phyloP scores from a whole-genome alignment of 306 rosid species.

The Chamaecrista fasciculata region DNA sequence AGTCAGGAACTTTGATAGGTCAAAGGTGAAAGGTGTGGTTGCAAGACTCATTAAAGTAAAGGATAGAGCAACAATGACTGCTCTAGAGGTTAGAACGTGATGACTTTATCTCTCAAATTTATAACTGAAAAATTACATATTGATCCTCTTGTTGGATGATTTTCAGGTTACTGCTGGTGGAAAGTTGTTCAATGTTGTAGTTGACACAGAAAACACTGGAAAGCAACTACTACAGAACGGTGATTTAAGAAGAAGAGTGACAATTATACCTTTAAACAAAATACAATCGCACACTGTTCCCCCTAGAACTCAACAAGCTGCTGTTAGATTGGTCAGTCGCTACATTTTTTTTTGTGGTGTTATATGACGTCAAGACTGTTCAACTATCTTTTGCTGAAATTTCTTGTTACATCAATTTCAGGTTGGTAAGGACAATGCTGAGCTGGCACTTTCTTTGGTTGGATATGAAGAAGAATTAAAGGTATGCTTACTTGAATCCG shows the following conservation, averaged over 20 bases:
- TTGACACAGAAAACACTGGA: constrained; percentile 87
- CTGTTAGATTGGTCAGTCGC: constrained; percentile 63
- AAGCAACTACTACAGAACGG: constrained; percentile 89
- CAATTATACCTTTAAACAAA: constrained; percentile 93
- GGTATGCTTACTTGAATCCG: constrained; percentile 50
- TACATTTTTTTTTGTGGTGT: constrained; percentile 12
- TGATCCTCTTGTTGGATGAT: constrained; percentile 19
- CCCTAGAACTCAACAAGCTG: constrained; percentile 60
- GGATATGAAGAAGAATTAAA: constrained; percentile 79
- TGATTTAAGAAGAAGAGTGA: constrained; percentile 83
- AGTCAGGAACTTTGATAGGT: constrained; percentile 76
- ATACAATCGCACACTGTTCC: constrained; percentile 62
- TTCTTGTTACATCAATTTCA: constrained; percentile 36
- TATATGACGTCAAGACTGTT: constrained; percentile 7
- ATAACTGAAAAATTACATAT: constrained; percentile 9
- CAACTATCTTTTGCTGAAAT: constrained; percentile 6
- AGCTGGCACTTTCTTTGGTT: constrained; percentile 85
- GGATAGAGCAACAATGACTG: constrained; percentile 79
- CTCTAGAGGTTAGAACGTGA: constrained; percentile 74
- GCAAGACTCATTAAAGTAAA: constrained; percentile 91
- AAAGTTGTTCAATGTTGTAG: constrained; percentile 87
- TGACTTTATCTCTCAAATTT: constrained; percentile 6
- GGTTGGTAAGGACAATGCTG: constrained; percentile 91
- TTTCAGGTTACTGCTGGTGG: constrained; percentile 95
- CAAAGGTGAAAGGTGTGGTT: constrained; percentile 93